Conservation (phyloP, 2,329 filamentous ascomycete genomes). For the Diaporthe citrichinensis region DNA sequence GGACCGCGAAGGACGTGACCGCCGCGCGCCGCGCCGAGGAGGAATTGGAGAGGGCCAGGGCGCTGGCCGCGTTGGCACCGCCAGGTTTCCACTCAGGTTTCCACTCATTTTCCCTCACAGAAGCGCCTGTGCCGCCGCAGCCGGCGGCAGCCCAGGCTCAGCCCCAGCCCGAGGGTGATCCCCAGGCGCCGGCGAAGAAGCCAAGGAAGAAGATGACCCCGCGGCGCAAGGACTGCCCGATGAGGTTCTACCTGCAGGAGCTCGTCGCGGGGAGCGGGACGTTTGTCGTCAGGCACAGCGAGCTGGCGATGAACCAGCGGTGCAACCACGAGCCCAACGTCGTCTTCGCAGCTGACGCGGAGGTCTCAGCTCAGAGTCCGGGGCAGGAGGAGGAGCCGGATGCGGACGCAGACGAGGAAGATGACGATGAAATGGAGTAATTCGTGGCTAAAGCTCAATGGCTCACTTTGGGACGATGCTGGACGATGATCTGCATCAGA, state of each 20-base stretch:
- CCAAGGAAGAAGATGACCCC: constrained; percentile 36
- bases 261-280: constrained; percentile 37
- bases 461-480: background rate
- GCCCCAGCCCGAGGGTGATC: background rate
- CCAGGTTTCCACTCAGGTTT: background rate
- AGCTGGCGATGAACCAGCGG: constrained; percentile 17
- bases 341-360: background rate
- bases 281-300: constrained; percentile 35
- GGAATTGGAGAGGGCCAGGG: constrained; percentile 24
- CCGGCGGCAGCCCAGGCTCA: background rate
- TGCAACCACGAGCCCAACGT: constrained; percentile 39
- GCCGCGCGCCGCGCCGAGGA: constrained; percentile 24
- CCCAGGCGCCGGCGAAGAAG: background rate
- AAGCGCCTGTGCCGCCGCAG: too few relatives aligned
- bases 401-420: background rate
- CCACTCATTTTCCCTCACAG: constrained; percentile 8
- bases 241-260: constrained; percentile 39
- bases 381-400: background rate
- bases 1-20: constrained; percentile 13
- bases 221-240: constrained; percentile 36
- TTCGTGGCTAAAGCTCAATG: background rate
- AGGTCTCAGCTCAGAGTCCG: background rate
- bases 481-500: background rate
- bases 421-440: background rate
- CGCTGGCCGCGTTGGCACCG: background rate